Base-by-base conservation (phyloP, 257 asterid genomes). In the Agastache rugosa region DNA sequence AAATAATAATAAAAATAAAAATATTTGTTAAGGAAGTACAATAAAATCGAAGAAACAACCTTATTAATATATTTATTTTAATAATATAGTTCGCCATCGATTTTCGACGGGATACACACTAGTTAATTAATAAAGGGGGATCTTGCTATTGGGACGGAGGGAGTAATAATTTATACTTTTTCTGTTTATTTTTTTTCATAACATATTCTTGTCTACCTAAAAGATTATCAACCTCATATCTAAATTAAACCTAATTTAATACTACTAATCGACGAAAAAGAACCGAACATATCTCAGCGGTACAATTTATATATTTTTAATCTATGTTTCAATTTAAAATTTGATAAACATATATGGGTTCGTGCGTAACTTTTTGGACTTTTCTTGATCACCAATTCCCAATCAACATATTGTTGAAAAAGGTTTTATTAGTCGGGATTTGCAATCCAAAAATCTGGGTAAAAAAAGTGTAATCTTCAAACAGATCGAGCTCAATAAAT, bases 371-470 rank as follows among this genome's bases (percentile, higher is more conserved):
- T 29, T 27, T 76, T 39, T 73, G 75, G 82, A 67, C 45, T 63
- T 69, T 66, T 39, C 4, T 56, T 45, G 71, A 78, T 75, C 54
- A 58, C 65, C 66, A 72, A 72, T 78, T 65, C 64, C 61, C 51
- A 70, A 79, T 70, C 69, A 54, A 54, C 79, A 62, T 10, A 35
- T 35, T 12, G 48, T n/a, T 14, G 35, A 14, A 45, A 75, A 70
- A 48, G 63, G 9, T 6, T 27, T 1, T 1, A 41, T 68, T 5
- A 47, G 60, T 69, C 59, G 31, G 66, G 25, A 67, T 51, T 72
- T 61, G 79, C 37, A 69, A 71, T 63, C 58, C 44, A 42, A 55
- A 75, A 75, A 66, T 65, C 58, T 69, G 72, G 58, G 69, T 2
- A 63, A 75, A 68, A n/a, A 66, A 67, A 15, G 55, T 75, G 69